Base-by-base conservation (phyloP, 495 filamentous ascomycete species). In the Cercophora newfieldiana region DNA sequence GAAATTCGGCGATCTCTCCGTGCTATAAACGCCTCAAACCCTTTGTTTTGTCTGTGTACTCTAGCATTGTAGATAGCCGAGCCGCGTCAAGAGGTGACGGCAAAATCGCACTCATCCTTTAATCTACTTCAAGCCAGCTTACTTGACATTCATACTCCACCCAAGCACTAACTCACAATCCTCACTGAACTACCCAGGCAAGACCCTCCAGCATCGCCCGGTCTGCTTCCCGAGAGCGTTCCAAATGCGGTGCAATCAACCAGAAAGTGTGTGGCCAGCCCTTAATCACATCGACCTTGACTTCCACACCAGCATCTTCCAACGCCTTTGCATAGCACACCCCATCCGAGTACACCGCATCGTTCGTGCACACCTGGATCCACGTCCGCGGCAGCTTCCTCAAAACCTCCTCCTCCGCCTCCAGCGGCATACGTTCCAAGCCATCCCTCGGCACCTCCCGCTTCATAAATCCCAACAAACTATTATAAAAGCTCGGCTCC, bases 1-100 rank as follows among this genome's bases (percentile, higher is more conserved):
- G 88, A 96, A 92, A 88, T 98, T 98, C 85, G 94, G 94, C 84
- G 92, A 98, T 77, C 88, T 97, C 69, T 93, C 93, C 65, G 78
- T 96, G 63, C 82, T 97, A 71, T 98, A 96, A 87, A 85, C 75
- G 65, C 55, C 55, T 65, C 67, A 61, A 56, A 37, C 68, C 49
- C 57, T 70, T 66, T 62, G 37, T 79, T 83, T 79, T 77, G 72
- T 80, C 79, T 82, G 74, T 86, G 82, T 85, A 85, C 79, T 84
- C 79, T 83, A 86, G 83, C 82, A 81, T 81, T 82, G 81, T 82
- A 82, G 78, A 81, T 82, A 82, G 74, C 78, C 79, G 65, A 69
- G 71, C 59, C 65, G 71, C 64, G 56, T 59, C 66, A 30, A 72
- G 56, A 62, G 57, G 57, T 49, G 62, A 59, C 21, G 60, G 56